These are phyloP conservation scores for Paratinospora sagittata DNA, from an alignment of 164 flowering plant species.

Conservation along the genomic window DNA sequence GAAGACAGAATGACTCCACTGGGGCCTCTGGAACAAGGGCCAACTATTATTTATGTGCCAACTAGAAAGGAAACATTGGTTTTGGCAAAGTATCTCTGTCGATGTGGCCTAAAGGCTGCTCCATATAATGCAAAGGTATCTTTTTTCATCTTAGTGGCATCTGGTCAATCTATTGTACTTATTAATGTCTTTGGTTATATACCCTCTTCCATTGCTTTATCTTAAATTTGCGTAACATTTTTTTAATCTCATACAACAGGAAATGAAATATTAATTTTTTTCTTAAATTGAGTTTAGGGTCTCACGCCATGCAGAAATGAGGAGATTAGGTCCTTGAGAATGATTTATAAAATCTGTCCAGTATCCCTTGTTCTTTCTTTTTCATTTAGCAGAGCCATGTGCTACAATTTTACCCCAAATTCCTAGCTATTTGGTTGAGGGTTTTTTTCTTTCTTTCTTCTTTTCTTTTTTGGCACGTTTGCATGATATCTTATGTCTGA, in stretches of 20 bases:
- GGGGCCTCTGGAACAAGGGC: conserved; percentile 50
- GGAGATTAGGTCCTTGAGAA: no score
- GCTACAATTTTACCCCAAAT: no score
- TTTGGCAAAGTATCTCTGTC: conserved; percentile 52
- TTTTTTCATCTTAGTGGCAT: not conserved
- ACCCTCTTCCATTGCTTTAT: not conserved
- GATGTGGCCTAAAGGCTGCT: conserved; percentile 69
- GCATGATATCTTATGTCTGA: not conserved
- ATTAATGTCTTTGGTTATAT: no score
- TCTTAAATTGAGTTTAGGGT: no score
- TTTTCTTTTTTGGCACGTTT: not conserved
- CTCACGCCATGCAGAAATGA: no score
- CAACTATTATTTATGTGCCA: conserved; percentile 83
- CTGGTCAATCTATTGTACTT: not conserved
- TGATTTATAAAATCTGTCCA: no score
- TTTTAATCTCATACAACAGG: no score
- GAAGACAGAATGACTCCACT: conserved; percentile 26
- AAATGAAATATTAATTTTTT: no score
- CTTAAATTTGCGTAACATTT: not conserved
- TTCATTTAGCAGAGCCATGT: no score
- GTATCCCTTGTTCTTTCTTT: no score
- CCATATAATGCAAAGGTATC: conserved; percentile 85
- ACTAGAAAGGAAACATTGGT: conserved; percentile 76
- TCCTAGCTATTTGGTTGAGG: no score
- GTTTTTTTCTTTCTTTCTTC: not conserved